These are phyloP conservation scores for Colletotrichum theobromicola DNA, from an alignment of 2,329 filamentous ascomycete genomes.

Conservation along the genomic window DNA sequence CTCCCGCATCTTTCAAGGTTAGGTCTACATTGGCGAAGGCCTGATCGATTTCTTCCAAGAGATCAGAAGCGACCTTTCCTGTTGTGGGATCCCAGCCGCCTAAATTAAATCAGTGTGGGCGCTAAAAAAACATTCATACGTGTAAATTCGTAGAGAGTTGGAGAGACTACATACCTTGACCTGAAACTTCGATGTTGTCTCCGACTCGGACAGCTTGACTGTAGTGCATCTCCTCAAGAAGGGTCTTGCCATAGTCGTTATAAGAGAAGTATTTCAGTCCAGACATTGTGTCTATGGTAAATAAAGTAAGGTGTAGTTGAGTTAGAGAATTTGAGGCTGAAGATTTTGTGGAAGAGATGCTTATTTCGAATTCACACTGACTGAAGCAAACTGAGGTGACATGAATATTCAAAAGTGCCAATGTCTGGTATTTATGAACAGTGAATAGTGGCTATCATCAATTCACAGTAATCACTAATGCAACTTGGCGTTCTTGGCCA, in stretches of 20 bases:
- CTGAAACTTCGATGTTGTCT: constrained; percentile 40
- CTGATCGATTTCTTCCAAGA: constrained; percentile 41
- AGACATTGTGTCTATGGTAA: constrained; percentile 31
- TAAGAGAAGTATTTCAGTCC: constrained; percentile 44
- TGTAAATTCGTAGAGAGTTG: too few species aligned
- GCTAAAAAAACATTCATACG: background rate
- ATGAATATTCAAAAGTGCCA: background rate
- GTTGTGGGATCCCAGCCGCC: constrained; percentile 17
- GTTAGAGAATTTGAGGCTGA: background rate
- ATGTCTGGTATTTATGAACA: background rate
- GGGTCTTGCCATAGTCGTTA: constrained; percentile 36
- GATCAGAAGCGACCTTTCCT: constrained; percentile 29
- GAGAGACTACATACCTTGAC: constrained; percentile 31
- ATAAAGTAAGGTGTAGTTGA: rapidly evolving
- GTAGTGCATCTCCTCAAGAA: constrained; percentile 35
- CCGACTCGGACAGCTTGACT: constrained; percentile 45
- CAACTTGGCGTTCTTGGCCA: background rate
- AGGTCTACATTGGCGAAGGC: constrained; percentile 55
- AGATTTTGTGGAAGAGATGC: too few species aligned
- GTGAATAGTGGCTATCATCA: background rate
- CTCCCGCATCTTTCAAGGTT: constrained; percentile 47
- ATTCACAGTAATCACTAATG: background rate
- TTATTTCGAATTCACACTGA: too few species aligned
- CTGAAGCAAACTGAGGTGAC: background rate
- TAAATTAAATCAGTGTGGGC: background rate